Evolutionary conservation across 495 filamentous ascomycete genomes (phyloP).

Genomic region (Aspergillus cavernicola): DNA sequence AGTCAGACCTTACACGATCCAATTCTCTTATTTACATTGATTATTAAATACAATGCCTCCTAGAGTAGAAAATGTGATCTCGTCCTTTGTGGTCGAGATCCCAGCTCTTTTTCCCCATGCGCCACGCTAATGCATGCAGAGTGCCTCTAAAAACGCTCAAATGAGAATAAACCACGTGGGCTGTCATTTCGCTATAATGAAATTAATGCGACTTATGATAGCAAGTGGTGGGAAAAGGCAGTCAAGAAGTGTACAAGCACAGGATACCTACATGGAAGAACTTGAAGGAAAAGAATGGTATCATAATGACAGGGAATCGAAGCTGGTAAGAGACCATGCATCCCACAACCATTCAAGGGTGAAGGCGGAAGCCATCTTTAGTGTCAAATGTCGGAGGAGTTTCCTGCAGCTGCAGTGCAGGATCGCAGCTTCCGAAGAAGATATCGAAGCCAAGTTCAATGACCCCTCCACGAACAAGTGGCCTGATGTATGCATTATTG

Average conservation of each 20-base stretch:
- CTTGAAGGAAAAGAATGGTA: too few relatives aligned
- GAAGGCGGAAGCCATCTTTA: too few relatives aligned
- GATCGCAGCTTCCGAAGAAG: neutral
- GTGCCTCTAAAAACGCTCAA: neutral
- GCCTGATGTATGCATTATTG: neutral
- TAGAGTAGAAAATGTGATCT: neutral
- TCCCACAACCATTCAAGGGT: too few relatives aligned
- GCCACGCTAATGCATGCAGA: slow-evolving; percentile 10
- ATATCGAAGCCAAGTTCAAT: neutral
- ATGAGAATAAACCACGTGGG: neutral
- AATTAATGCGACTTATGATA: too few relatives aligned
- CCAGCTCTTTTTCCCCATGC: neutral
- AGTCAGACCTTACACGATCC: too few relatives aligned
- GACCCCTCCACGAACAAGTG: too few relatives aligned
- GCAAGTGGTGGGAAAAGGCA: too few relatives aligned
- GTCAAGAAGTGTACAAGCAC: too few relatives aligned
- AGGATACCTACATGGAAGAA: too few relatives aligned
- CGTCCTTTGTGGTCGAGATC: neutral
- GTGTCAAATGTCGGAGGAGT: neutral
- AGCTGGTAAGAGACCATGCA: too few relatives aligned
- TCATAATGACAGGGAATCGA: too few relatives aligned
- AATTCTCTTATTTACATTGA: neutral
- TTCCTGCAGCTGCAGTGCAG: neutral
- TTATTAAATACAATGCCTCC: neutral
- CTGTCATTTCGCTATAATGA: too few relatives aligned